These are phyloP conservation scores for Stellera chamaejasme DNA, from an alignment of 345 rosid genomes.

Conservation along the genomic window DNA sequence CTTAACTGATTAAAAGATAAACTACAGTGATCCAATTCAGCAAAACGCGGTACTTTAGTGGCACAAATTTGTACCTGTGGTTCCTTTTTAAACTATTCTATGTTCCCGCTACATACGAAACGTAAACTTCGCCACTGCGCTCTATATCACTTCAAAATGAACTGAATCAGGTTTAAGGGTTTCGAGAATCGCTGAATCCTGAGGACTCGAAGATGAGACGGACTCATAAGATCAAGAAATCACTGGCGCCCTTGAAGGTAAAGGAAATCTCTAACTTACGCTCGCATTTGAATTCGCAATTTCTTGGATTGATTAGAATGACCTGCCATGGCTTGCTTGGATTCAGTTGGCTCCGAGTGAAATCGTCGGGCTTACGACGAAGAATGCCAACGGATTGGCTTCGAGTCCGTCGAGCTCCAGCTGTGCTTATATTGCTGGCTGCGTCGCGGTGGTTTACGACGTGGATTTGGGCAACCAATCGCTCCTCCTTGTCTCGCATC, in stretches of 20 bases:
- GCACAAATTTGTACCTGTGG: too few relatives aligned
- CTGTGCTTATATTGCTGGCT: conserved; percentile 69
- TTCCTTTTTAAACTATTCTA: too few relatives aligned
- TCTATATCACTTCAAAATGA: too few relatives aligned
- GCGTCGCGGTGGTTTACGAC: conserved; percentile 60
- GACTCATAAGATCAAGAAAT: conserved; percentile 36
- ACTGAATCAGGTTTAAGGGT: too few relatives aligned
- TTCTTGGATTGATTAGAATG: not conserved
- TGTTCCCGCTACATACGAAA: too few relatives aligned
- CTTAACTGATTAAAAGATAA: too few relatives aligned
- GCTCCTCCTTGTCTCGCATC: conserved; percentile 53
- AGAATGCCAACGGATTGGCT: conserved; percentile 59
- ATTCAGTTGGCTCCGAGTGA: conserved; percentile 53
- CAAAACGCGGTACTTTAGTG: too few relatives aligned
- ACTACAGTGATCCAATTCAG: too few relatives aligned
- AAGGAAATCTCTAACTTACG: not conserved
- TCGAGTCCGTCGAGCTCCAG: conserved; percentile 29
- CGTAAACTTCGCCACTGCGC: too few relatives aligned
- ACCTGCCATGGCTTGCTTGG: not conserved
- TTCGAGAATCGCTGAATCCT: too few relatives aligned
- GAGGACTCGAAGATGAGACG: conserved; percentile 31
- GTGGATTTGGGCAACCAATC: conserved; percentile 47
- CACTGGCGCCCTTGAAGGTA: conserved; percentile 48
- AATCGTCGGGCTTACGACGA: conserved; percentile 60
- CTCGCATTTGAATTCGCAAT: too few relatives aligned